Conservation (phyloP, 441 rosid genomes). For the Iberis amara region DNA sequence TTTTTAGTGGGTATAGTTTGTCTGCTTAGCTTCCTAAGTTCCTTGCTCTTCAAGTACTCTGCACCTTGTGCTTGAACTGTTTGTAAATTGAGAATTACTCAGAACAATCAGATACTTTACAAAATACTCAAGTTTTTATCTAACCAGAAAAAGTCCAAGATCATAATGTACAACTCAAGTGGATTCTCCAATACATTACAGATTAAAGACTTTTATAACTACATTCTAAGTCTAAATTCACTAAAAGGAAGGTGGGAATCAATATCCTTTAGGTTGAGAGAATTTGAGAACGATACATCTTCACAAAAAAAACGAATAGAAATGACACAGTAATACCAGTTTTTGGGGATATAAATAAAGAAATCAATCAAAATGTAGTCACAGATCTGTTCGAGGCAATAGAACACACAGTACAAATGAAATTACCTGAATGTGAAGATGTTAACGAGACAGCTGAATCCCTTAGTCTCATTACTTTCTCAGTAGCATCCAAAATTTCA, state of each 20-base stretch:
- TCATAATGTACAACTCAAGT: neutral
- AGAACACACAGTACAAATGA: neutral
- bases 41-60: conserved; percentile 48
- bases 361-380: neutral
- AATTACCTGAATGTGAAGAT: conserved; percentile 51
- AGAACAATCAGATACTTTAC: conserved; percentile 3
- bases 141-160: neutral
- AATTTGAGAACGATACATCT: conserved; percentile 1
- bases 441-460: conserved; percentile 37
- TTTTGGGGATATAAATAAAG: neutral
- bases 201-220: neutral
- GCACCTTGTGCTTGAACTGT: conserved; percentile 63
- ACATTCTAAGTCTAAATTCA: neutral
- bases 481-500: conserved; percentile 25
- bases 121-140: neutral
- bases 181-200: neutral
- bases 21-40: conserved; percentile 28
- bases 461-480: conserved; percentile 39
- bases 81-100: conserved; percentile 18
- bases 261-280: conserved; percentile 7
- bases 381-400: neutral
- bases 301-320: conserved; percentile 3
- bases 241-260: neutral
- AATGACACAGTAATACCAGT: neutral
- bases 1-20: conserved; percentile 20